A percentile compares a stretch with the other conserved stretches of the same genome.
These are phyloP conservation scores for Articulospora tetracladia DNA, from an alignment of 495 filamentous ascomycete genomes.

Conservation along the genomic window DNA sequence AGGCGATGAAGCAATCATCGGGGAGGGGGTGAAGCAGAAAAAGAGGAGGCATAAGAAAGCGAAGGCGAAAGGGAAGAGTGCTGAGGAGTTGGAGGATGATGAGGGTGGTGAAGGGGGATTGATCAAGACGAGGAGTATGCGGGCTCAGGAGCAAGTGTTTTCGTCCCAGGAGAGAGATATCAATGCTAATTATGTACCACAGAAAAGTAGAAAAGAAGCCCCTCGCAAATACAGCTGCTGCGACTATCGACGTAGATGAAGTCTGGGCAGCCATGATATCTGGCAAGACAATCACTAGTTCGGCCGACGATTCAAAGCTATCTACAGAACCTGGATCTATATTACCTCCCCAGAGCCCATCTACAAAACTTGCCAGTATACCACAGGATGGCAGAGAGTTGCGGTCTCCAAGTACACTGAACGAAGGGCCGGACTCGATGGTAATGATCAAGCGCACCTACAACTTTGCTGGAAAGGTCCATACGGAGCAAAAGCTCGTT, in stretches of 20 bases:
- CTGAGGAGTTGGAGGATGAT: conserved; percentile 45
- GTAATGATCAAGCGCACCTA: conserved; percentile 86
- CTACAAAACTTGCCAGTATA: background rate
- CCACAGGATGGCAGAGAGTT: conserved; percentile 9
- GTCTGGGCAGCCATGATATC: conserved; percentile 78
- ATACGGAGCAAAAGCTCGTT: conserved; percentile 79
- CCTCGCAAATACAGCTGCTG: conserved; percentile 58
- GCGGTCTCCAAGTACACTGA: conserved; percentile 11
- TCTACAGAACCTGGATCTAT: conserved; percentile 19
- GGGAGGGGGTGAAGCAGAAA: conserved; percentile 51
- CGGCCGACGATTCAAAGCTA: conserved; percentile 17
- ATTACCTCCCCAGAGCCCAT: background rate
- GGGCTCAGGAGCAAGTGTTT: conserved; percentile 47
- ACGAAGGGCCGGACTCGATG: conserved; percentile 40
- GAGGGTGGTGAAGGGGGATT: conserved; percentile 72
- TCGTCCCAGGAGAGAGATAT: background rate
- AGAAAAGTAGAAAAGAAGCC: conserved; percentile 55
- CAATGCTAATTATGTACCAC: conserved; percentile 9
- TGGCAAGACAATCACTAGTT: conserved; percentile 18
- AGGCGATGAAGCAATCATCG: conserved; percentile 76
- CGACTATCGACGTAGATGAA: conserved; percentile 85
- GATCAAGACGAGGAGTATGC: conserved; percentile 76
- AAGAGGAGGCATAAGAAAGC: conserved; percentile 48
- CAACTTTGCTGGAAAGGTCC: conserved; percentile 84
- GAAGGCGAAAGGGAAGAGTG: conserved; percentile 42